phyloP scores from a whole-genome alignment of 2,329 filamentous ascomycete species.

The Fusarium compactum region DNA sequence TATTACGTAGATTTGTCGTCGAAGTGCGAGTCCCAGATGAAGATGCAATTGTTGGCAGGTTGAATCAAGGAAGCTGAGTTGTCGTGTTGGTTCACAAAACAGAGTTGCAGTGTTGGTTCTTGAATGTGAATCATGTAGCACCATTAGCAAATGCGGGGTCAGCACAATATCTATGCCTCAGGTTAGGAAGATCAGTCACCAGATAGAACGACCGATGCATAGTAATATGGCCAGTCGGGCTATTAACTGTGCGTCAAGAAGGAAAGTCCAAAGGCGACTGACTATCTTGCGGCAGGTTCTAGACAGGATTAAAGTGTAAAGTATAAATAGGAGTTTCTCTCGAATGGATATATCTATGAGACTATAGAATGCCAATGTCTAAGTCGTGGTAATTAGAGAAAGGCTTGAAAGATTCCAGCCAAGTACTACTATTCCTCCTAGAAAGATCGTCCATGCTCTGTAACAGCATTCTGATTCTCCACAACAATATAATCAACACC shows the following conservation, averaged over 20 bases:
- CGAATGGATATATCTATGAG: too few species aligned
- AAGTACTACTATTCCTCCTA: too few species aligned
- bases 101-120: not conserved
- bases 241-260: too few species aligned
- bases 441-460: not conserved
- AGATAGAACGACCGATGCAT: not conserved
- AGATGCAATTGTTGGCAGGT: rapidly evolving
- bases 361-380: too few species aligned
- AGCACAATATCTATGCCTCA: not conserved
- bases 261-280: too few species aligned
- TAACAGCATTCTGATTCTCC: slow-evolving; percentile 18
- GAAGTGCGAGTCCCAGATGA: rapidly evolving
- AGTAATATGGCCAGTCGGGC: rapidly evolving
- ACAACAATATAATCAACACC: slow-evolving; percentile 18
- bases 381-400: too few species aligned
- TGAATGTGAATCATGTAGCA: not conserved
- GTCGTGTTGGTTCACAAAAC: not conserved
- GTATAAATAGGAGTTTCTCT: too few species aligned
- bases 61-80: not conserved
- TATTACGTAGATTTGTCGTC: not conserved
- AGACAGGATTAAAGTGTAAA: too few species aligned
- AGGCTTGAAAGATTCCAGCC: too few species aligned
- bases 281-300: too few species aligned
- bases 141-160: not conserved
- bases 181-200: not conserved